phyloP scores from a whole-genome alignment of 257 asterid genomes.

The Dorcoceras hygrometricum region DNA sequence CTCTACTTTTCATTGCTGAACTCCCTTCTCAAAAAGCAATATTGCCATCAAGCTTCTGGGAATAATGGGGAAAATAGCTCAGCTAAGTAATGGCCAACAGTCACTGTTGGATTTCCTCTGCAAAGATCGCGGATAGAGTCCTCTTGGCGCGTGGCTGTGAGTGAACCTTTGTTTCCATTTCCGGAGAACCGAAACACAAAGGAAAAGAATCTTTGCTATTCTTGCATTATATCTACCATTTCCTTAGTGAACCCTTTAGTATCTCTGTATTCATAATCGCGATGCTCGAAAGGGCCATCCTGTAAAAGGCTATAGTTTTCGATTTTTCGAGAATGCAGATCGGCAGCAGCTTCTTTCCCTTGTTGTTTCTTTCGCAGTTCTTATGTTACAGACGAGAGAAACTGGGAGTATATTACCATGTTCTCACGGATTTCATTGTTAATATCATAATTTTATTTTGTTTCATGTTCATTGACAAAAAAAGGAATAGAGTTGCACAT shows the following conservation, averaged over 20 bases:
- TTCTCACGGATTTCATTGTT: too few species aligned
- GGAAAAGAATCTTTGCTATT: not conserved
- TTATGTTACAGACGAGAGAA: not conserved
- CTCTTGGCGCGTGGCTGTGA: not conserved
- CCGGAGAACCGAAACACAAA: not conserved
- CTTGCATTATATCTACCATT: too few species aligned
- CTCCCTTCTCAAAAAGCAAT: slow-evolving; percentile 89
- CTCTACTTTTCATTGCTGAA: slow-evolving; percentile 88
- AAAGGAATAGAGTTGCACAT: too few species aligned
- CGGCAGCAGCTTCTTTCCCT: not conserved
- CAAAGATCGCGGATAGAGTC: not conserved
- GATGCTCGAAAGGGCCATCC: too few species aligned
- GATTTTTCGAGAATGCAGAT: not conserved
- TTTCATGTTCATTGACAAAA: too few species aligned
- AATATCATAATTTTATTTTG: too few species aligned
- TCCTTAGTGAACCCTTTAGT: too few species aligned
- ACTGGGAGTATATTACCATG: not conserved
- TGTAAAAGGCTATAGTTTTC: not conserved
- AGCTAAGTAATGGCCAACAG: slow-evolving; percentile 15
- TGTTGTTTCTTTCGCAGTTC: not conserved
- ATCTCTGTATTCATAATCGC: too few species aligned
- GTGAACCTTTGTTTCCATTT: not conserved
- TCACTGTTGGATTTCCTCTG: not conserved
- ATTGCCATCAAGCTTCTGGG: slow-evolving; percentile 41
- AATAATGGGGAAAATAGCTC: slow-evolving; percentile 27